Conservation (phyloP, 2,329 filamentous ascomycete genomes). For the Malbranchea zuffiana region DNA sequence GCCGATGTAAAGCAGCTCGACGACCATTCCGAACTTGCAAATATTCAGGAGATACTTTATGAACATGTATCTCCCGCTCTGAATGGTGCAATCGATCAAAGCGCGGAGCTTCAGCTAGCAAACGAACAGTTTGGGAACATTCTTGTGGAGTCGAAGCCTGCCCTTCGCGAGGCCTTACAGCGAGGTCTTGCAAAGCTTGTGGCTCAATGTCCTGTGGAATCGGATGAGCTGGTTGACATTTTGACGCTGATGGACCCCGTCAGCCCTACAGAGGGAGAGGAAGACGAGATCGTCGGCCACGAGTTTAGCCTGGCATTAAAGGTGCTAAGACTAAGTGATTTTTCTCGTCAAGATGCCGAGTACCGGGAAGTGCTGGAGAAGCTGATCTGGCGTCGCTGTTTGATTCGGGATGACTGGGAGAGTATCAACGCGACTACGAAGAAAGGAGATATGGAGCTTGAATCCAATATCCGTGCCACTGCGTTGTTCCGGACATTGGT, state of each 20-base stretch:
- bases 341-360: constrained; percentile 45
- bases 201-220: constrained; percentile 54
- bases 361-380: constrained; percentile 46
- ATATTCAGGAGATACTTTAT: constrained; percentile 70
- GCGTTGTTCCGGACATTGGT: constrained; percentile 57
- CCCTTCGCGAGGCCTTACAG: constrained; percentile 60
- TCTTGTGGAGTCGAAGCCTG: constrained; percentile 48
- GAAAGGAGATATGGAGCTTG: constrained; percentile 59
- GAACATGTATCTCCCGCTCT: constrained; percentile 58
- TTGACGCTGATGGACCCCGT: constrained; percentile 65
- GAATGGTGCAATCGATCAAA: constrained; percentile 62
- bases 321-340: constrained; percentile 40
- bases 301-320: constrained; percentile 68
- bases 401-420: constrained; percentile 75
- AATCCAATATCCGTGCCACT: constrained; percentile 53
- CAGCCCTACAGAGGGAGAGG: constrained; percentile 36
- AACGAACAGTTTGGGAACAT: constrained; percentile 54
- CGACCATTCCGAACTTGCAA: constrained; percentile 55
- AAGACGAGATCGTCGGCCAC: constrained; percentile 38
- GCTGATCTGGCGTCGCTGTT: constrained; percentile 80
- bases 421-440: constrained; percentile 65
- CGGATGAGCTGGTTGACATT: constrained; percentile 47
- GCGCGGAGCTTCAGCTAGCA: constrained; percentile 65
- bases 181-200: constrained; percentile 60
- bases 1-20: constrained; percentile 45